phyloP scores from a whole-genome alignment of 768 basidiomycete genomes.

The Mycena alexandri region DNA sequence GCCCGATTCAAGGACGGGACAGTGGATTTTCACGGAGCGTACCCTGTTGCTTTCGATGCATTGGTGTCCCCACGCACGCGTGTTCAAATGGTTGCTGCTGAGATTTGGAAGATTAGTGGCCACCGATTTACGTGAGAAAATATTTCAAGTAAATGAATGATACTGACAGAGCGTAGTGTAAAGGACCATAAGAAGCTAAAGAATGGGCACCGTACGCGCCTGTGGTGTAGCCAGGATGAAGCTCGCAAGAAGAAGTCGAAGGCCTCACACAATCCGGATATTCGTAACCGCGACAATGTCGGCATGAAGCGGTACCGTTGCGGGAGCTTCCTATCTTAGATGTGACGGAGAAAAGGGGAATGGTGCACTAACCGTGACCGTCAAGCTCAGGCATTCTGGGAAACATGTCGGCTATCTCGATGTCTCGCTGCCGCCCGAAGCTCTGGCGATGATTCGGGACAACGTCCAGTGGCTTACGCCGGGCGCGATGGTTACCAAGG shows the following conservation, averaged over 20 bases:
- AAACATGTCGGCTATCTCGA: conserved; percentile 42
- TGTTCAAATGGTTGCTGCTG: conserved; percentile 35
- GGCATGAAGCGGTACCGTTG: conserved; percentile 46
- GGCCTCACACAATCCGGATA: conserved; percentile 35
- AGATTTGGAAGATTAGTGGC: conserved; percentile 43
- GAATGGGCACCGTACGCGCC: conserved; percentile 40
- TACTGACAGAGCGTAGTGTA: no score
- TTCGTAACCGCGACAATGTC: conserved; percentile 42
- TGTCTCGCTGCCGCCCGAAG: no score
- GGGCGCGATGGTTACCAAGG: no score
- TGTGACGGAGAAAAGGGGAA: conserved; percentile 24
- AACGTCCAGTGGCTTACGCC: no score
- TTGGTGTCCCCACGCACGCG: conserved; percentile 34
- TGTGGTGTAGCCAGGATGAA: conserved; percentile 47
- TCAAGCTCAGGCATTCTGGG: conserved; percentile 31
- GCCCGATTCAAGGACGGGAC: conserved; percentile 1
- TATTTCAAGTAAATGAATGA: no score
- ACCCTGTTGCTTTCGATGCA: conserved; percentile 35
- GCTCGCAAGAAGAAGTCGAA: conserved; percentile 39
- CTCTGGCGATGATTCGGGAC: no score
- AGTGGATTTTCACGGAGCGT: conserved; percentile 43
- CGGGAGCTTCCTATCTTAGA: conserved; percentile 36
- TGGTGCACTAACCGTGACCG: not conserved
- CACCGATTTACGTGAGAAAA: conserved; percentile 46
- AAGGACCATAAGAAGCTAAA: no score